These are phyloP conservation scores for Vachellia collinsii DNA, from an alignment of 306 rosid species.

Conservation along the genomic window DNA sequence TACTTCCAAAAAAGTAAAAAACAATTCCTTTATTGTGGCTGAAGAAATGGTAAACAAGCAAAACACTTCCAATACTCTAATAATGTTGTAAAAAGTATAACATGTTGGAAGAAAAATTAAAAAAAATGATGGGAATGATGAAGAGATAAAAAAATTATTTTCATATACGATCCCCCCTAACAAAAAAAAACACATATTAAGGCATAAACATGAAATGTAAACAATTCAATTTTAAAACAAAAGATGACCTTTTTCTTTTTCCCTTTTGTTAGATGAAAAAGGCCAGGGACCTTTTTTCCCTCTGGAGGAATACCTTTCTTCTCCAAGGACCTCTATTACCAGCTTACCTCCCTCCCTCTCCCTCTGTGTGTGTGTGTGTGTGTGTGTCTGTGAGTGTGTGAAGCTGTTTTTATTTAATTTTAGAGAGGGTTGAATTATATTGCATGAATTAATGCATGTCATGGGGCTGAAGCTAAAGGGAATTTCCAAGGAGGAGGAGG, in stretches of 20 bases:
- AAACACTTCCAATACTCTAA: background rate
- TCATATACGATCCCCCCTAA: background rate
- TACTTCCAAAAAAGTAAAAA: background rate
- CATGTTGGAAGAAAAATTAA: background rate
- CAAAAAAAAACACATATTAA: background rate
- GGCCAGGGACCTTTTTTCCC: background rate
- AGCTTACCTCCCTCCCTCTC: too few relatives aligned
- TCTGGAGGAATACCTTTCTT: background rate
- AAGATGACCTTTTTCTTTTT: slow-evolving; percentile 30
- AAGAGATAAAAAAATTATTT: background rate
- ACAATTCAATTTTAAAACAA: slow-evolving; percentile 29
- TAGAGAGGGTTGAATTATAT: background rate
- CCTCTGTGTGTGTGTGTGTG: too few relatives aligned
- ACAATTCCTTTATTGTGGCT: slow-evolving; percentile 37
- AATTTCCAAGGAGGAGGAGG: background rate
- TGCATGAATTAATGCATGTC: slow-evolving; percentile 11
- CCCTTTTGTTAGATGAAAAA: background rate
- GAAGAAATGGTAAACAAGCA: slow-evolving; percentile 24
- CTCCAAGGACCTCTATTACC: background rate
- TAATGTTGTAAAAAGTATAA: background rate
- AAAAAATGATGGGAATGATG: background rate
- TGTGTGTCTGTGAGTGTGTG: too few relatives aligned
- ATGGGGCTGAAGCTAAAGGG: slow-evolving; percentile 31
- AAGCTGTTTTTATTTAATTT: background rate
- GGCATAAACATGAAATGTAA: background rate